Conservation (phyloP, 2,329 filamentous ascomycete genomes). For the Phialophora chinensis region DNA sequence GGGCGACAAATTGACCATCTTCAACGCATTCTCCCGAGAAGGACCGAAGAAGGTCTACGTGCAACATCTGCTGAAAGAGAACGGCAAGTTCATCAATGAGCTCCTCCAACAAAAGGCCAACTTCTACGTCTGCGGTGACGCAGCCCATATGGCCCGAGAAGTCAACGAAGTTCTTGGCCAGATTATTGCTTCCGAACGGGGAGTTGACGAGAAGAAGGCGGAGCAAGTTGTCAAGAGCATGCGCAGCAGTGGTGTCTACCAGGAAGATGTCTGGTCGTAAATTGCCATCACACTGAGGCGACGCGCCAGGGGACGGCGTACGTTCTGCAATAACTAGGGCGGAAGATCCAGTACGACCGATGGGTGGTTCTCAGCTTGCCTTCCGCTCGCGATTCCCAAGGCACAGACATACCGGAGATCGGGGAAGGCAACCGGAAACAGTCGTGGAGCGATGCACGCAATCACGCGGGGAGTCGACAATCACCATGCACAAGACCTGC, state of each 20-base stretch:
- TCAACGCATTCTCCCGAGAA: constrained; percentile 96
- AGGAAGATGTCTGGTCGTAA: constrained; percentile 77
- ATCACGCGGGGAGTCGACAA: neutral
- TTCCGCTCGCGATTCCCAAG: neutral
- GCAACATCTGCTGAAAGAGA: constrained; percentile 87
- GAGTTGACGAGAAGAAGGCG: constrained; percentile 81
- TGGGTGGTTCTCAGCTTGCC: neutral
- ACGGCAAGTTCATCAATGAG: constrained; percentile 82
- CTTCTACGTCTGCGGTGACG: constrained; percentile 98
- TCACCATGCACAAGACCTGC: neutral
- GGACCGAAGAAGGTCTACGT: constrained; percentile 90
- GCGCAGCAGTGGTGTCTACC: constrained; percentile 93
- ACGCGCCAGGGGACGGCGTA: neutral
- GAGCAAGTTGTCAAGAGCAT: constrained; percentile 98
- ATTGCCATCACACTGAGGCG: neutral
- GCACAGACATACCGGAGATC: neutral
- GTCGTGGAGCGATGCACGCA: neutral
- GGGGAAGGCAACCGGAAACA: neutral
- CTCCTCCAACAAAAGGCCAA: constrained; percentile 84
- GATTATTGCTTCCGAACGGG: constrained; percentile 83
- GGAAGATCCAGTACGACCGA: neutral
- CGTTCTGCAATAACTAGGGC: neutral
- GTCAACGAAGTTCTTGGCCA: constrained; percentile 86
- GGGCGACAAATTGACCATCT: constrained; percentile 85
- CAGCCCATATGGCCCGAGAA: constrained; percentile 94